Base-by-base conservation (phyloP, 176 grass and related monocot species). In the Poa annua region DNA sequence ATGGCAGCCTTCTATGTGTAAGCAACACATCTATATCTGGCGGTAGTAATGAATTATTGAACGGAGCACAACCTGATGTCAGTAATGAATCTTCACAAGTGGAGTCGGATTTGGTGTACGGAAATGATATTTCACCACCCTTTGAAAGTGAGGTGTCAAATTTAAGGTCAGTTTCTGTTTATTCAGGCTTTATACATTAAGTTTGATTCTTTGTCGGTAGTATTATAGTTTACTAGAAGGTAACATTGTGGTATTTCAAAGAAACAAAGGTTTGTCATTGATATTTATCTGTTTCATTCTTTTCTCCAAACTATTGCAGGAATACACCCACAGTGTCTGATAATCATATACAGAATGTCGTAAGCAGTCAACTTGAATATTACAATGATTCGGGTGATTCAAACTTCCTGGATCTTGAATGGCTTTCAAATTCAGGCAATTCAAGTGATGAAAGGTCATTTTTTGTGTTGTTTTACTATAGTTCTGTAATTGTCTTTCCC, bases 1-100 rank as follows among this genome's bases (percentile, higher is more conserved):
- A 90, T 86, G 92, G 89, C 70, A 95, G 82, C 70, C 88, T 95
- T 85, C 84, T 93, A 82, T 57, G 29, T 79, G 86, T 73, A 80
- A 91, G 86, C 62, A 78, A 84, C 24, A 52, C 79, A 80, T 75
- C 76, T 20, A 85, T 89, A 33, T 74, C 81, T 78, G 86, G 83
- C 35, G 74, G 71, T 77, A 74, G 65, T 83, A 83, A 83, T 41
- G 86, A 87, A 74, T 44, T 26, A n/a, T 78, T 85, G 77, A 89
- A 72, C 48, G 66, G 79, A 79, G 34, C 42, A 10, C 68, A 38
- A 7, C 25, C 50, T 81, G 64, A 82, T 67, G 65, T 55, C 41
- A 78, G 52, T 57, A 79, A 25, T 77, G 76, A 74, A 35, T 49
- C 49, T 75, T 39, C 57, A 78, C 26, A 83, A n/a, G 8, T 32